A percentile compares a stretch with the other conserved stretches of the same genome.
Conservation (phyloP, 1,139 yeast genomes). For the Yamadazyma dendronema region DNA sequence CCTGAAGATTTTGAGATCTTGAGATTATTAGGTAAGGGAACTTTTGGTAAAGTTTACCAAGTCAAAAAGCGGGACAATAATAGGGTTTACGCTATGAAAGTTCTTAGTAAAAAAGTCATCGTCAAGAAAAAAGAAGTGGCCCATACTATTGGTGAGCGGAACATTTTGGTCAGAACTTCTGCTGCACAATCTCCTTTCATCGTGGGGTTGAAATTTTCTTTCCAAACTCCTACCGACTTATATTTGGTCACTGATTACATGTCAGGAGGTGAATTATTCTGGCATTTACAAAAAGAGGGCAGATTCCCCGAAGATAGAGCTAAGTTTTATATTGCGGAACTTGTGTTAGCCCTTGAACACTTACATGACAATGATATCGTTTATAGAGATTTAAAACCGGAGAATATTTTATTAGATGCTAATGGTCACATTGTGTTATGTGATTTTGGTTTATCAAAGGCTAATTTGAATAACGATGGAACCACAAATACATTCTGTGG, state of each 20-base stretch:
- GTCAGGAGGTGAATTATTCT: constrained; percentile 97
- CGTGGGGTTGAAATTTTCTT: constrained; percentile 91
- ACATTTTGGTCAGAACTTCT: constrained; percentile 84
- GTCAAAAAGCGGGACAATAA: constrained; percentile 87
- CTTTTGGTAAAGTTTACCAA: constrained; percentile 96
- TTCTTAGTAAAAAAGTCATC: constrained; percentile 87
- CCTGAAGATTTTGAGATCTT: constrained; percentile 93
- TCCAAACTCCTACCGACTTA: constrained; percentile 90
- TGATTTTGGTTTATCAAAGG: constrained; percentile 95
- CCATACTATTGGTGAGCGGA: constrained; percentile 95
- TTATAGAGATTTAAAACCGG: constrained; percentile 93
- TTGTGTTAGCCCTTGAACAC: constrained; percentile 87
- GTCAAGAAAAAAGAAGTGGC: constrained; percentile 96
- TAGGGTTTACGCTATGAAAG: constrained; percentile 96
- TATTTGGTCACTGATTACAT: constrained; percentile 94
- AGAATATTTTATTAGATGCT: constrained; percentile 88
- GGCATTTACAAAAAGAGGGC: constrained; percentile 97
- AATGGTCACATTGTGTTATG: constrained; percentile 96
- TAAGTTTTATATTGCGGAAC: constrained; percentile 92
- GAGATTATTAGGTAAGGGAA: constrained; percentile 89
- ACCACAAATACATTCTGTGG: constrained; percentile 98
- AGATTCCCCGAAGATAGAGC: constrained; percentile 91
- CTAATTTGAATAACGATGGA: constrained; percentile 81
- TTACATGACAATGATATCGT: constrained; percentile 91
- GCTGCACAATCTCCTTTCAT: constrained; percentile 86